These are phyloP conservation scores for Amphichorda felina DNA, from an alignment of 2,329 filamentous ascomycete species.

Conservation along the genomic window DNA sequence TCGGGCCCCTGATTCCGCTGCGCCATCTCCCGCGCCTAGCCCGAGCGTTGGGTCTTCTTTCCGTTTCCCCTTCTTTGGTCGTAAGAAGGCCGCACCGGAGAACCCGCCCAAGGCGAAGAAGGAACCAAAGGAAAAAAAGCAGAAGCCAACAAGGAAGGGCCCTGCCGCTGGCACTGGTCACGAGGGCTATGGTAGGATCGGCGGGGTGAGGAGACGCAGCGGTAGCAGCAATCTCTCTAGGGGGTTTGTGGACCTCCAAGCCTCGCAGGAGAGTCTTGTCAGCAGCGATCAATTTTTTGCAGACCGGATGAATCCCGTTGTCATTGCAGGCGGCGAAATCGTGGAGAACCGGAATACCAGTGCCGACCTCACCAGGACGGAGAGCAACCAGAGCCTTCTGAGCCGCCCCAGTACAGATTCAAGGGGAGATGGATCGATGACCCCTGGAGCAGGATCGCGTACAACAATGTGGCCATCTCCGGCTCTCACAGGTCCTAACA, in stretches of 20 bases:
- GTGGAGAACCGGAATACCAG: conserved; percentile 47
- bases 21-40: conserved; percentile 32
- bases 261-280: conserved; percentile 38
- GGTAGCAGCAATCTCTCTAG: conserved; percentile 39
- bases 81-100: conserved; percentile 52
- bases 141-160: conserved; percentile 51
- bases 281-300: conserved; percentile 45
- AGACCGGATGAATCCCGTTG: conserved; percentile 52
- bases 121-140: conserved; percentile 27
- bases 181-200: conserved; percentile 67
- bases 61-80: conserved; percentile 68
- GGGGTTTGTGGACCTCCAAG: conserved; percentile 25
- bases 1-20: conserved; percentile 8
- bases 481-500: conserved; percentile 20
- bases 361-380: conserved; percentile 32
- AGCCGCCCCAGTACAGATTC: conserved; percentile 30
- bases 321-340: conserved; percentile 52
- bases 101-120: conserved; percentile 31
- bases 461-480: conserved; percentile 43
- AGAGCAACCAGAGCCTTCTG: conserved; percentile 36
- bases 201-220: conserved; percentile 49
- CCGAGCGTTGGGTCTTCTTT: conserved; percentile 43
- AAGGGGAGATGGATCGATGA: conserved; percentile 15
- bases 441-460: conserved; percentile 11
- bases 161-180: conserved; percentile 89